Evolutionary conservation across 768 basidiomycete species (phyloP), one percentile per base, ranked within the genome.

Genomic region (Hygrophorus pudorinus): DNA sequence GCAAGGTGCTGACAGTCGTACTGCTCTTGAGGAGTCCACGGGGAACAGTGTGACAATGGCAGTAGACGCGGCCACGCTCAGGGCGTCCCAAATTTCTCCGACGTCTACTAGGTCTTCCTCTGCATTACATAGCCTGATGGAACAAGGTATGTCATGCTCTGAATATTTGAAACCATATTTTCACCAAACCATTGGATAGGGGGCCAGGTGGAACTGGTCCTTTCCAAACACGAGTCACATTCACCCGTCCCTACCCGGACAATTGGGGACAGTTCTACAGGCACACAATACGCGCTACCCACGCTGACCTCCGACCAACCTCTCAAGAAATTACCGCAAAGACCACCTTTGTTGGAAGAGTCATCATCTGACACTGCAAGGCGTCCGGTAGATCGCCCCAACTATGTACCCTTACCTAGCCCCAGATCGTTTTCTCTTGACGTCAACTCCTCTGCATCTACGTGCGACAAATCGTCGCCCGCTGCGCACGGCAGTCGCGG

Each of bases 111-210:
- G 61, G 46, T 60, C 65, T 45, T 54, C 55, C 43, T 66, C 76
- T 37, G 79, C 73, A 0, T 65, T 84, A 64, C 76, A 81, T 44
- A 71, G 72, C 40, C 66, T 82, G 9, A 82, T 83, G 80, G 79
- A 85, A 47, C 71, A 78, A 54, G 76, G 73, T 72, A 48, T 17
- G 56, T 4, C 30, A 17, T 43, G 4, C 24, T 21, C 45, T 47
- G 48, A 62, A 53, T 55, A 52, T 29, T 11, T 9, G 17, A 29
- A 17, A 12, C 11, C 28, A 9, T 8, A n/a, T 5, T 8, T 33
- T 13, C 14, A 50, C 41, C 13, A 45, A 8, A 16, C 16, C 2
- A 17, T 44, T 21, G 14, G 30, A 3, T 35, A 80, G 78, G 75
- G 18, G 77, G 78, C 2, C 64, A 74, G 30, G 75, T 80, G 12